Evolutionary conservation across 352 stramenopile species (phyloP).

Genomic region (Saprolegnia parasitica): DNA sequence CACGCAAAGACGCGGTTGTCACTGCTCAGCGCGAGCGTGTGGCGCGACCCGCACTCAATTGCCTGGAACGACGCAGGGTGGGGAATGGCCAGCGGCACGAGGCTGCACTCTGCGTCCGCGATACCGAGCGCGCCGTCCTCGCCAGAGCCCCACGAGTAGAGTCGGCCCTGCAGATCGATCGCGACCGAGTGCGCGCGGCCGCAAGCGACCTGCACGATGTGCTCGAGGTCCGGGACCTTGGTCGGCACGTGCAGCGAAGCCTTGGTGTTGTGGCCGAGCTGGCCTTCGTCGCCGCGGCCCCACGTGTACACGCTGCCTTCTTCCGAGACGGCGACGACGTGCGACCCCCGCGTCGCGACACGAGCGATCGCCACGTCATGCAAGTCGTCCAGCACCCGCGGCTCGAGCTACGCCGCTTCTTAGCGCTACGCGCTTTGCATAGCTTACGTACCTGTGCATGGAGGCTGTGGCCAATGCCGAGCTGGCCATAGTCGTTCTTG

Average conservation of each 20-base stretch:
- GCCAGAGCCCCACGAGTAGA: constrained; percentile 41
- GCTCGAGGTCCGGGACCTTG: constrained; percentile 29
- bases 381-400: constrained; percentile 34
- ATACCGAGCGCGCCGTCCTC: constrained; percentile 39
- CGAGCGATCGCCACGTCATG: constrained; percentile 34
- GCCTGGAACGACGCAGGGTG: constrained; percentile 13
- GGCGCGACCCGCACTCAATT: constrained; percentile 41
- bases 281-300: constrained; percentile 81
- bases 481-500: constrained; percentile 42
- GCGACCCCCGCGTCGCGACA: constrained; percentile 62
- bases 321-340: constrained; percentile 61
- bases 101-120: constrained; percentile 19
- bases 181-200: constrained; percentile 69
- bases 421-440: background rate
- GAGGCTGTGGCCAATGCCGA: constrained; percentile 37
- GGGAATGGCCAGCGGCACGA: constrained; percentile 30
- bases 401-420: constrained; percentile 32
- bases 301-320: constrained; percentile 79
- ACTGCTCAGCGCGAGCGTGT: constrained; percentile 36
- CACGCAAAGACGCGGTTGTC: constrained; percentile 37
- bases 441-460: constrained; percentile 31
- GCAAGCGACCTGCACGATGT: constrained; percentile 32
- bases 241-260: constrained; percentile 30
- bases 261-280: constrained; percentile 37
- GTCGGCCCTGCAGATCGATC: constrained; percentile 5